phyloP scores from a whole-genome alignment of 2,329 filamentous ascomycete species.

The Incumbomyces delicatus region DNA sequence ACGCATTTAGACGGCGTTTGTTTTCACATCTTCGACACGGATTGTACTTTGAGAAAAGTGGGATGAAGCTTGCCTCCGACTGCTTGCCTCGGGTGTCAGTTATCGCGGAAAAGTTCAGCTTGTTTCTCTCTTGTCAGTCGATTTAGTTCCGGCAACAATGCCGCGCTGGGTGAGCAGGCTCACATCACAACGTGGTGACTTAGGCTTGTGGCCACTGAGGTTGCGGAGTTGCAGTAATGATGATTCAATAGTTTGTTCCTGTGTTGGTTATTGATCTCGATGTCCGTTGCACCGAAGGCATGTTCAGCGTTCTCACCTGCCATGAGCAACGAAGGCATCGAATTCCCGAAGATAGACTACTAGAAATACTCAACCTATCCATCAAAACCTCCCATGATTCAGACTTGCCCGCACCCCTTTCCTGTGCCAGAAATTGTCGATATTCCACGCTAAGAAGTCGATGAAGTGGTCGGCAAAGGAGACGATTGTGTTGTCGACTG shows the following conservation, averaged over 20 bases:
- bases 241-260: constrained; percentile 12
- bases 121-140: constrained; percentile 12
- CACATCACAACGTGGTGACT: constrained; percentile 11
- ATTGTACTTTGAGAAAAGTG: constrained; percentile 21
- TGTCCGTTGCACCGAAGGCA: constrained; percentile 14
- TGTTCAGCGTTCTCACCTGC: constrained; percentile 16
- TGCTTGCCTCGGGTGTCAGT: constrained; percentile 21
- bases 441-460: too few species aligned
- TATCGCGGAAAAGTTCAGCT: constrained; percentile 13
- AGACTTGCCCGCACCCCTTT: too few species aligned
- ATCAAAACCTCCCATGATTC: not conserved
- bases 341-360: constrained; percentile 16
- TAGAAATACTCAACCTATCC: constrained; percentile 14
- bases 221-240: constrained; percentile 14
- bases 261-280: constrained; percentile 16
- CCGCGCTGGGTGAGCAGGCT: constrained; percentile 12
- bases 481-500: not conserved
- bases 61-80: constrained; percentile 23
- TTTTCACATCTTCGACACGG: constrained; percentile 13
- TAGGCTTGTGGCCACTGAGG: constrained; percentile 10
- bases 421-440: too few species aligned
- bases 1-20: constrained; percentile 22
- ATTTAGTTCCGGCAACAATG: not conserved
- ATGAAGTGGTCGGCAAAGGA: not conserved
- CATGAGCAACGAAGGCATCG: constrained; percentile 16